These are phyloP conservation scores for Meira miltonrushii DNA, from an alignment of 1,284 basidiomycete species.

Conservation along the genomic window DNA sequence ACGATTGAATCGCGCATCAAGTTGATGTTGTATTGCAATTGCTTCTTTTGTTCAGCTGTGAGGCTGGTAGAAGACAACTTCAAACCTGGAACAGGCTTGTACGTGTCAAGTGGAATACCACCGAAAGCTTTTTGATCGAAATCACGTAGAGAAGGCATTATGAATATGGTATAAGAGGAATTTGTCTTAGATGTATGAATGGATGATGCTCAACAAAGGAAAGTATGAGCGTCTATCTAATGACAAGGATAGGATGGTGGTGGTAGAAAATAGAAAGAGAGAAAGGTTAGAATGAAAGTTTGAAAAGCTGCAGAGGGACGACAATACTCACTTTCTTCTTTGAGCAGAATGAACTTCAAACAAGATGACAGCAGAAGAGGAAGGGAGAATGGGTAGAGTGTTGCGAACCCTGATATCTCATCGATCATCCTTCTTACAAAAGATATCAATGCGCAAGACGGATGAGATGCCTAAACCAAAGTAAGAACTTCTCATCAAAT, in stretches of 20 bases:
- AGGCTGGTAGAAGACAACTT: neutral
- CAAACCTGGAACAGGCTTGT: constrained; percentile 5
- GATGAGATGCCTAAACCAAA: no score
- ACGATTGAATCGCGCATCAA: constrained; percentile 75
- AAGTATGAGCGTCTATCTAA: neutral
- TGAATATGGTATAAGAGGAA: neutral
- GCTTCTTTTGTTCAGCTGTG: constrained; percentile 11
- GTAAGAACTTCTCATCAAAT: no score
- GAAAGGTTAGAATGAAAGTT: neutral
- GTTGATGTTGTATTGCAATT: constrained; percentile 57
- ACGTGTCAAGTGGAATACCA: constrained; percentile 10
- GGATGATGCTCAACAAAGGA: no score
- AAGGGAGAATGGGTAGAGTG: no score
- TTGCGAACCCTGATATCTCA: no score
- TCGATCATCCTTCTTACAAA: no score
- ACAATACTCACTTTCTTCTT: no score
- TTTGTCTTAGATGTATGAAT: neutral
- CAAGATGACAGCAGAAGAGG: no score
- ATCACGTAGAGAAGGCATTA: constrained; percentile 6
- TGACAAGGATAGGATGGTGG: neutral
- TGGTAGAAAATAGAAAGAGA: neutral
- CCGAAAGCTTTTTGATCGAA: constrained; percentile 8
- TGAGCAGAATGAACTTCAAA: no score
- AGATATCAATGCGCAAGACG: no score
- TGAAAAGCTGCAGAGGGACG: no score